phyloP scores from a whole-genome alignment of 2,329 filamentous ascomycete genomes.

The Teratosphaeriaceae sp. region DNA sequence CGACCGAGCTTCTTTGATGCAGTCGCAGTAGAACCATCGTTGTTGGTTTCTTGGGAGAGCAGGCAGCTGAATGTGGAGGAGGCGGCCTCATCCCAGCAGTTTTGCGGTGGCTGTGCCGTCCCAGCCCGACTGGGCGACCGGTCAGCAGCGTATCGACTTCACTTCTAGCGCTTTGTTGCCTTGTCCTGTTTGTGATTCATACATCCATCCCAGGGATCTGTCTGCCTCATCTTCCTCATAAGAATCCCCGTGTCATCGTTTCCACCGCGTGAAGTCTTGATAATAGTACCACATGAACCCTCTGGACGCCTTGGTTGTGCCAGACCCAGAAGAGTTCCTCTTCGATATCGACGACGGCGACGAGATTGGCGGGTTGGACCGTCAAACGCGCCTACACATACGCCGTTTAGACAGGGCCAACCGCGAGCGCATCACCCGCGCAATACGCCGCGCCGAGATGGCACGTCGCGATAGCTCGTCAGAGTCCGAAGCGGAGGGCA shows the following conservation, averaged over 20 bases:
- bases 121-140: too few relatives aligned
- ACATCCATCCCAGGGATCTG: neutral
- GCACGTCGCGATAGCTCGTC: slow-evolving; percentile 1
- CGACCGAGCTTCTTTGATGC: too few relatives aligned
- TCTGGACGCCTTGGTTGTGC: slow-evolving; percentile 2
- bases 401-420: neutral
- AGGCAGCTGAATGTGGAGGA: too few relatives aligned
- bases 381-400: neutral
- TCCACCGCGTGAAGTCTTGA: too few relatives aligned
- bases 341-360: neutral
- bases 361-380: neutral
- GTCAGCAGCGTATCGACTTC: neutral
- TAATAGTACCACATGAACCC: slow-evolving; percentile 3
- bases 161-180: neutral
- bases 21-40: too few relatives aligned
- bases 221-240: neutral
- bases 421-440: neutral
- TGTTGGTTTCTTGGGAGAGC: too few relatives aligned
- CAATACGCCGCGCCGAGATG: neutral
- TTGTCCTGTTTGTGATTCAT: neutral
- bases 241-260: neutral
- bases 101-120: neutral
- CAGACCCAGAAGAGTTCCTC: neutral
- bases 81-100: slow-evolving; percentile 1
- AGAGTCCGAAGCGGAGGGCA: neutral